These are phyloP conservation scores for Suhomyces ambrosiae DNA, from an alignment of 1,139 yeast genomes.

Conservation along the genomic window DNA sequence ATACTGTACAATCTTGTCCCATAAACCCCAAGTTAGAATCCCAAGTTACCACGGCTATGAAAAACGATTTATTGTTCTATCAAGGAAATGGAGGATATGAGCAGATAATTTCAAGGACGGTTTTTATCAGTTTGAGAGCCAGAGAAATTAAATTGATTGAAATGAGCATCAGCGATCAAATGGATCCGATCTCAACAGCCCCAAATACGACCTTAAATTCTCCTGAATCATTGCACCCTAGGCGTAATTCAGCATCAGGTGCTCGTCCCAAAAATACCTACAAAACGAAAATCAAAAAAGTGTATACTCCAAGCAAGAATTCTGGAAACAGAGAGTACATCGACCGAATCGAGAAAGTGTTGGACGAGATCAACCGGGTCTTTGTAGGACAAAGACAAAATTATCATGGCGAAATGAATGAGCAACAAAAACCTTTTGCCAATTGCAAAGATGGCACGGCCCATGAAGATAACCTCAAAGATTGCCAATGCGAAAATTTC, in stretches of 20 bases:
- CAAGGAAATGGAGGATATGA: conserved; percentile 41
- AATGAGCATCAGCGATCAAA: conserved; percentile 28
- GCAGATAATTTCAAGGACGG: conserved; percentile 37
- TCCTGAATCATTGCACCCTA: not conserved
- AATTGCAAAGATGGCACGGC: conserved; percentile 2
- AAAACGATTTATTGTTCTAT: conserved; percentile 50
- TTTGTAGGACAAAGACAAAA: conserved; percentile 19
- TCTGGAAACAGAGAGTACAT: conserved; percentile 35
- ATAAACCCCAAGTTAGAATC: conserved; percentile 52
- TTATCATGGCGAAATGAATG: not conserved
- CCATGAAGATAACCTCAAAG: not conserved
- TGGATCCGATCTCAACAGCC: not conserved
- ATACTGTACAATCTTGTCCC: conserved; percentile 52
- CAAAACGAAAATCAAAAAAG: conserved; percentile 40
- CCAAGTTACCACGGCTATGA: conserved; percentile 56
- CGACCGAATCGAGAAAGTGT: conserved; percentile 24
- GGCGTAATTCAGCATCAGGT: conserved; percentile 5
- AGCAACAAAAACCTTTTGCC: not conserved
- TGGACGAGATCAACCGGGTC: conserved; percentile 32
- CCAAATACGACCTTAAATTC: too few species aligned
- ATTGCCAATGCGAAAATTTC: conserved; percentile 5
- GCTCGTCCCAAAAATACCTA: conserved; percentile 23
- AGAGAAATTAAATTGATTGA: conserved; percentile 58
- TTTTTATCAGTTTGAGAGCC: conserved; percentile 54
- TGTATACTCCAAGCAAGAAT: conserved; percentile 38